These are phyloP conservation scores for Chlorella sp. DNA, from an alignment of 139 green algal species.

Conservation along the genomic window DNA sequence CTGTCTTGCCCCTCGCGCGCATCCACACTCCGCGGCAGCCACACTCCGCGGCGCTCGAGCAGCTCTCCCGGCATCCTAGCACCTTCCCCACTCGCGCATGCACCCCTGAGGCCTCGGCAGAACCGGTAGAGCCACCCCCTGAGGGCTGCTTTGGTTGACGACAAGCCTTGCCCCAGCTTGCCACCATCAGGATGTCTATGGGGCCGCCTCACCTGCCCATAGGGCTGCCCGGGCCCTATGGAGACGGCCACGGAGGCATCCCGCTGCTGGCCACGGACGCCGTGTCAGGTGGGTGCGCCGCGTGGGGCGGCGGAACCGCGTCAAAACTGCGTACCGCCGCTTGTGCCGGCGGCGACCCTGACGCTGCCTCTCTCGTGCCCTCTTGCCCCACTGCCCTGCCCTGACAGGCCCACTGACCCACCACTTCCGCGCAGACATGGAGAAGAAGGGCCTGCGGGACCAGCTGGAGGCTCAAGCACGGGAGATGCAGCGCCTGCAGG, in stretches of 20 bases:
- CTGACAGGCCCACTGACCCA: too few species aligned
- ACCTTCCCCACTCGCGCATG: too few species aligned
- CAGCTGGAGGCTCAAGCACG: slow-evolving; percentile 42
- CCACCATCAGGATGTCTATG: slow-evolving; percentile 12
- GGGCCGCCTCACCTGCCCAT: not conserved
- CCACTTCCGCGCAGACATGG: slow-evolving; percentile 21
- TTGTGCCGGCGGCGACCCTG: not conserved
- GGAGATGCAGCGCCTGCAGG: slow-evolving; percentile 45
- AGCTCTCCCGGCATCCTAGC: too few species aligned
- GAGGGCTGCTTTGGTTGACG: not conserved
- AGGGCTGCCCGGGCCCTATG: not conserved
- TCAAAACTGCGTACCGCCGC: not conserved
- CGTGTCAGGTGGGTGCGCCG: slow-evolving; percentile 4
- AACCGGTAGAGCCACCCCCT: not conserved
- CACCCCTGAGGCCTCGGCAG: not conserved
- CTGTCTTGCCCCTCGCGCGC: too few species aligned
- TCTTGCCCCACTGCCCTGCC: too few species aligned
- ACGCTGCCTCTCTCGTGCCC: too few species aligned
- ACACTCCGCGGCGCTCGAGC: too few species aligned
- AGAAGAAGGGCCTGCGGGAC: slow-evolving; percentile 35
- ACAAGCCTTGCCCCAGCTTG: not conserved
- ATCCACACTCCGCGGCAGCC: too few species aligned
- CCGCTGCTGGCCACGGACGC: slow-evolving; percentile 30
- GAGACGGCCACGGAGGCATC: slow-evolving; percentile 11
- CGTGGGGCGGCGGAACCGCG: not conserved